These are phyloP conservation scores for Penicillium ochrochloron DNA, from an alignment of 495 filamentous ascomycete genomes.

Conservation along the genomic window DNA sequence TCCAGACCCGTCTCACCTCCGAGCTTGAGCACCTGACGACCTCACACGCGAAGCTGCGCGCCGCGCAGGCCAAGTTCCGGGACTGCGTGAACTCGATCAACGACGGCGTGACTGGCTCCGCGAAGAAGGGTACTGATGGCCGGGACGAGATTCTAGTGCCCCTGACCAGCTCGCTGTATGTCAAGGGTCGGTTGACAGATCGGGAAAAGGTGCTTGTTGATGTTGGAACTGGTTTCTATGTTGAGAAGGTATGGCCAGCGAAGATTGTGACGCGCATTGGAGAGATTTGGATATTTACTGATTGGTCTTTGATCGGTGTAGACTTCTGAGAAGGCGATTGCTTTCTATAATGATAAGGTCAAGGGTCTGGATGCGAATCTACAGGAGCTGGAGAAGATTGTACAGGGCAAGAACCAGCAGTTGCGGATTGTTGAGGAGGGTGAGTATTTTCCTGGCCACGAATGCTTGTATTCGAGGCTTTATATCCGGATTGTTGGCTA, in stretches of 20 bases:
- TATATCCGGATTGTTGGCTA: background rate
- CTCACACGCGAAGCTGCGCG: slow-evolving; percentile 86
- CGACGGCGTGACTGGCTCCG: slow-evolving; percentile 54
- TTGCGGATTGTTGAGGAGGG: slow-evolving; percentile 87
- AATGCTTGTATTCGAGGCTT: background rate
- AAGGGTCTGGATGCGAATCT: slow-evolving; percentile 78
- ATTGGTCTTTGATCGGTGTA: slow-evolving; percentile 17
- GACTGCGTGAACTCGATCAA: slow-evolving; percentile 82
- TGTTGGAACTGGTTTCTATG: slow-evolving; percentile 94
- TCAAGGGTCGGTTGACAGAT: slow-evolving; percentile 78
- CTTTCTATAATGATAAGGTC: slow-evolving; percentile 87
- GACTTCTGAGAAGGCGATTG: slow-evolving; percentile 73
- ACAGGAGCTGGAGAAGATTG: slow-evolving; percentile 82
- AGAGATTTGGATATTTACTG: background rate
- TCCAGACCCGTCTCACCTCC: slow-evolving; percentile 94
- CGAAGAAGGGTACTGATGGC: slow-evolving; percentile 44
- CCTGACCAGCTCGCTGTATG: slow-evolving; percentile 90
- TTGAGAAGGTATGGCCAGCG: slow-evolving; percentile 76
- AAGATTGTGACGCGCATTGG: background rate
- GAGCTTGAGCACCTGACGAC: slow-evolving; percentile 90
- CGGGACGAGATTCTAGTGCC: slow-evolving; percentile 76
- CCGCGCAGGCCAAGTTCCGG: slow-evolving; percentile 86
- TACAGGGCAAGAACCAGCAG: slow-evolving; percentile 83
- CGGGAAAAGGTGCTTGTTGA: slow-evolving; percentile 87
- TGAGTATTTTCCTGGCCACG: slow-evolving; percentile 39